Evolutionary conservation across 768 basidiomycete genomes (phyloP).

Genomic region (Kockovaella imperatae): DNA sequence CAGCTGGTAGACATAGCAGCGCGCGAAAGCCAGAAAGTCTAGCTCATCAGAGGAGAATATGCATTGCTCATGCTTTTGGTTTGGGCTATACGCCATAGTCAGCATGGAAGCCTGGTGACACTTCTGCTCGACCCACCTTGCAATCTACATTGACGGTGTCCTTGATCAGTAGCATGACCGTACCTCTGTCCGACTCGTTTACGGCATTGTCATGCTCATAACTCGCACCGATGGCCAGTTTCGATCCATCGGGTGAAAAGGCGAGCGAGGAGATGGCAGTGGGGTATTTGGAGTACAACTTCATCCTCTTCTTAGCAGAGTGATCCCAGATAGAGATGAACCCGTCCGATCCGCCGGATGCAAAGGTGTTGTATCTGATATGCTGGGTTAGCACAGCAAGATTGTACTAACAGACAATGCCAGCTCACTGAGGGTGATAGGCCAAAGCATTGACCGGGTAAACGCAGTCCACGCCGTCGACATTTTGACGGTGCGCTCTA

Average conservation of each 20-base stretch:
- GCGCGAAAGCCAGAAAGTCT: no score
- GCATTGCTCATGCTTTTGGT: slow-evolving; percentile 34
- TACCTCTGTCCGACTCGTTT: slow-evolving; percentile 54
- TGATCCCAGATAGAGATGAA: slow-evolving; percentile 97
- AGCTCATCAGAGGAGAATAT: no score
- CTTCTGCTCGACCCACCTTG: slow-evolving; percentile 22
- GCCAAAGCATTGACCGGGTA: slow-evolving; percentile 94
- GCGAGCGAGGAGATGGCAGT: slow-evolving; percentile 66
- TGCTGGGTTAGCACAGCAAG: background rate
- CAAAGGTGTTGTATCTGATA: slow-evolving; percentile 79
- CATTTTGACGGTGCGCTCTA: slow-evolving; percentile 87
- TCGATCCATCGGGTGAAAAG: slow-evolving; percentile 74
- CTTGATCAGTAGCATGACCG: slow-evolving; percentile 40
- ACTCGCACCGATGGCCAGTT: slow-evolving; percentile 72
- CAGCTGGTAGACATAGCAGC: no score
- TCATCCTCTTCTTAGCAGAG: slow-evolving; percentile 85
- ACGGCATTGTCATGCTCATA: slow-evolving; percentile 90
- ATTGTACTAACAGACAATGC: background rate
- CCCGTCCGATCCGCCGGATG: slow-evolving; percentile 88
- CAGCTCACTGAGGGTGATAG: slow-evolving; percentile 73
- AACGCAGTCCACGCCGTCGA: slow-evolving; percentile 86
- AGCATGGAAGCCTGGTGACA: background rate
- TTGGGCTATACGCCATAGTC: slow-evolving; percentile 18
- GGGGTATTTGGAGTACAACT: slow-evolving; percentile 75
- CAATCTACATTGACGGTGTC: slow-evolving; percentile 45